These are phyloP conservation scores for Aspergillus sp. DNA, from an alignment of 2,329 filamentous ascomycete genomes.

Conservation along the genomic window DNA sequence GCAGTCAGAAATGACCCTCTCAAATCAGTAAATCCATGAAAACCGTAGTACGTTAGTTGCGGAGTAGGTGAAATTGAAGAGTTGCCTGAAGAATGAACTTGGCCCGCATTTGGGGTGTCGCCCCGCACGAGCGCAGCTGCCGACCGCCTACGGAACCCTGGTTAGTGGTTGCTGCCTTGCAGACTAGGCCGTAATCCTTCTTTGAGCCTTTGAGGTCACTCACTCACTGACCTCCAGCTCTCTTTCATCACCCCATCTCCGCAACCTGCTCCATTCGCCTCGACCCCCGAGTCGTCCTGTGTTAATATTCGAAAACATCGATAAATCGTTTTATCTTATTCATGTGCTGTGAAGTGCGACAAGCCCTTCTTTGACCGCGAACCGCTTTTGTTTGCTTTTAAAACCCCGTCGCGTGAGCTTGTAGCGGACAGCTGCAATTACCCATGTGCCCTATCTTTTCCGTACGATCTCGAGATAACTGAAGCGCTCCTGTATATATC, in stretches of 20 bases:
- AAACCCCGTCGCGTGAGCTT: constrained; percentile 9
- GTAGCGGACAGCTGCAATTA: background rate
- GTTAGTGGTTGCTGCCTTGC: constrained; percentile 14
- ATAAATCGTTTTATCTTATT: background rate
- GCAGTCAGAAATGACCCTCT: background rate
- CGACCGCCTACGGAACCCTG: constrained; percentile 13
- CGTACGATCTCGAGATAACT: background rate
- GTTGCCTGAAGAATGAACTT: background rate
- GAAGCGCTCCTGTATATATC: background rate
- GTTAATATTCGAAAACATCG: background rate
- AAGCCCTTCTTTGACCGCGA: background rate
- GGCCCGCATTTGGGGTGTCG: constrained; percentile 7
- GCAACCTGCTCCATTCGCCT: background rate
- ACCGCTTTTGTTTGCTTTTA: background rate
- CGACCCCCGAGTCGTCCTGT: background rate
- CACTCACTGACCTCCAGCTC: background rate
- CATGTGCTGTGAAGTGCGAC: background rate
- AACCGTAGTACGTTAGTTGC: background rate
- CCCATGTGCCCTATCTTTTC: constrained; percentile 1
- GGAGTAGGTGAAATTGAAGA: background rate
- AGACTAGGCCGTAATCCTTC: constrained; percentile 13
- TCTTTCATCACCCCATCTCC: constrained; percentile 18
- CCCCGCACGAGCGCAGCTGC: constrained; percentile 14
- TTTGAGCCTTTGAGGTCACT: constrained; percentile 12
- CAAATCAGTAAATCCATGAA: background rate